Evolutionary conservation across 345 rosid genomes (phyloP), one percentile per base, ranked within the genome.

Genomic region (Anacardium occidentale): DNA sequence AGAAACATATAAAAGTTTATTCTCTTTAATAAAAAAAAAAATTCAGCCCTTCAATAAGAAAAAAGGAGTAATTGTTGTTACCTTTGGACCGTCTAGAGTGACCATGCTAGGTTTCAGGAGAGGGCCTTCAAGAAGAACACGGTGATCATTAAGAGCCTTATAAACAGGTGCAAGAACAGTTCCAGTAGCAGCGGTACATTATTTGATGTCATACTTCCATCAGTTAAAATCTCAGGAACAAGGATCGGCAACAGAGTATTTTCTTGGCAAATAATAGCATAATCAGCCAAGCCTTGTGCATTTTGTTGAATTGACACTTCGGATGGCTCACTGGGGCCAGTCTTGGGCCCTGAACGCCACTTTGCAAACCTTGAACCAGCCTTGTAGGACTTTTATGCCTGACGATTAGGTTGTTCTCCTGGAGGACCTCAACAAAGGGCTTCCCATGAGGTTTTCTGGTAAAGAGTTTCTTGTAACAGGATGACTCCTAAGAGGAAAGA

Each of bases 71-170:
- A 7, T 24, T 24, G 0, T 1, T 76, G 0, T 1, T 84, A 91
- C 98, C 98, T 90, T 92, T 15, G 92, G 84, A 84, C 90, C 76
- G 58, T 89, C 98, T 0, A 98, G 97, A 66, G 98, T 88, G 80
- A 94, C 98, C 98, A 92, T 94, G 82, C 92, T 94, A n/a, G 98
- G 98, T 83, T 94, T 94, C 45, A 94, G 93, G 59, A 94, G 84
- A 5, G 98, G 89, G 76, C 98, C 98, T 81, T 94, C 98, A 10
- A 94, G 97, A 57, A 94, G 90, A 54, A 94, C 98, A 71, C 90
- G 98, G 1, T 94, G 97, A 26, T 91, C 98, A 62, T 90, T 94
- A 74, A 94, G 75, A 20, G 98, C 97, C 85, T 92, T 94, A 83
- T 92, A 92, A 69, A 87, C 90, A 2, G 97, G 97, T 1, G 95